These are phyloP conservation scores for Aphanomyces cochlioides DNA, from an alignment of 352 stramenopile species.

Conservation along the genomic window DNA sequence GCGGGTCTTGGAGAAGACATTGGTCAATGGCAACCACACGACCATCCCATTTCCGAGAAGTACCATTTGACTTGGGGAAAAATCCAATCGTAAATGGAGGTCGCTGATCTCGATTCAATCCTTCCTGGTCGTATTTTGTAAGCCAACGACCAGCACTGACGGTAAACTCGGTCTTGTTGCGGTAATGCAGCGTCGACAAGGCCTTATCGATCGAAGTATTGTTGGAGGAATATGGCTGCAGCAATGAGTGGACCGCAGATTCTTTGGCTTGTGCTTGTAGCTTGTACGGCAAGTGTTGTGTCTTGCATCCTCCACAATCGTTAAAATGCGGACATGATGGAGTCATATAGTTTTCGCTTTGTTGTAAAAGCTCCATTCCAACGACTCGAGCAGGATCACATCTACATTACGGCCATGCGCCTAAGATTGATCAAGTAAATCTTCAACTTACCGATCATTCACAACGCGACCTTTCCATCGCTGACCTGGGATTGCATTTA, in stretches of 20 bases:
- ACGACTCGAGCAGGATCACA: conserved; percentile 10
- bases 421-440: neutral
- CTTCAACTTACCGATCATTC: conserved; percentile 18
- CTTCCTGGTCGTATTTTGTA: conserved; percentile 42
- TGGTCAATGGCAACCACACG: conserved; percentile 62
- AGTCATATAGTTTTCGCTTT: conserved; percentile 40
- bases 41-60: conserved; percentile 46
- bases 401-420: neutral
- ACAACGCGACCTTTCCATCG: conserved; percentile 23
- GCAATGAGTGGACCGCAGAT: conserved; percentile 42
- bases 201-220: conserved; percentile 32
- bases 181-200: conserved; percentile 45
- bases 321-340: conserved; percentile 57
- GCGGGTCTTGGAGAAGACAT: conserved; percentile 49
- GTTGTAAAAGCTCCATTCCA: conserved; percentile 30
- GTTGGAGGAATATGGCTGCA: conserved; percentile 29
- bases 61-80: conserved; percentile 50
- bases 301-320: conserved; percentile 60
- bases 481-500: conserved; percentile 23
- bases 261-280: conserved; percentile 66
- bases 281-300: conserved; percentile 58
- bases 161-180: conserved; percentile 85
- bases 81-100: conserved; percentile 63
- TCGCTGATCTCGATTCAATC: conserved; percentile 3
- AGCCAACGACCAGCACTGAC: conserved; percentile 72